These are phyloP conservation scores for Trametes maxima DNA, from an alignment of 768 basidiomycete species.

Conservation along the genomic window DNA sequence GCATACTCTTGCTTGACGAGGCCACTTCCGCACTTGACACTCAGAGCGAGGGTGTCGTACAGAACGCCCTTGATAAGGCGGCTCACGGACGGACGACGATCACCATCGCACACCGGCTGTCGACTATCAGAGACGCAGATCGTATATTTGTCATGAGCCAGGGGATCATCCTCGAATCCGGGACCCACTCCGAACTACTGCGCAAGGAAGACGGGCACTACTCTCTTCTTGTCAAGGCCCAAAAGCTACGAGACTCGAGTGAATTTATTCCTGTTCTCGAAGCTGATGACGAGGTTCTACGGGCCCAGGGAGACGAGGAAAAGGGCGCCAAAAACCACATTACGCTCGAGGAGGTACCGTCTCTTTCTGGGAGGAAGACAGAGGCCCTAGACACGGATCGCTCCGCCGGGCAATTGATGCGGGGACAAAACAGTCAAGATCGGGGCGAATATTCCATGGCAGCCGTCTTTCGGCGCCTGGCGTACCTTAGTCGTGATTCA, in stretches of 20 bases:
- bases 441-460: constrained; percentile 44
- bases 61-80: constrained; percentile 91
- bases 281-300: constrained; percentile 23
- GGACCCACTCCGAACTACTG: constrained; percentile 75
- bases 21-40: constrained; percentile 88
- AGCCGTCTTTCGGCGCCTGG: constrained; percentile 73
- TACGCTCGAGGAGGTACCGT: constrained; percentile 51
- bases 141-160: constrained; percentile 88
- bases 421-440: constrained; percentile 29
- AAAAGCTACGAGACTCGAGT: constrained; percentile 66
- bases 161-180: constrained; percentile 77
- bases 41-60: constrained; percentile 80
- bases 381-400: constrained; percentile 67
- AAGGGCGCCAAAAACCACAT: constrained; percentile 56
- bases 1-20: constrained; percentile 86
- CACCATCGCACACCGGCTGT: constrained; percentile 78
- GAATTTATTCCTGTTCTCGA: constrained; percentile 33
- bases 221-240: constrained; percentile 72
- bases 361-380: constrained; percentile 56
- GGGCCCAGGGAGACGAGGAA: constrained; percentile 27
- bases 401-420: constrained; percentile 52
- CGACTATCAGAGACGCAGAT: constrained; percentile 84
- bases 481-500: constrained; percentile 56
- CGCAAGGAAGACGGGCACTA: constrained; percentile 62
- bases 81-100: constrained; percentile 76